Base-by-base conservation (phyloP, 768 basidiomycete species). In the Boletus edulis region DNA sequence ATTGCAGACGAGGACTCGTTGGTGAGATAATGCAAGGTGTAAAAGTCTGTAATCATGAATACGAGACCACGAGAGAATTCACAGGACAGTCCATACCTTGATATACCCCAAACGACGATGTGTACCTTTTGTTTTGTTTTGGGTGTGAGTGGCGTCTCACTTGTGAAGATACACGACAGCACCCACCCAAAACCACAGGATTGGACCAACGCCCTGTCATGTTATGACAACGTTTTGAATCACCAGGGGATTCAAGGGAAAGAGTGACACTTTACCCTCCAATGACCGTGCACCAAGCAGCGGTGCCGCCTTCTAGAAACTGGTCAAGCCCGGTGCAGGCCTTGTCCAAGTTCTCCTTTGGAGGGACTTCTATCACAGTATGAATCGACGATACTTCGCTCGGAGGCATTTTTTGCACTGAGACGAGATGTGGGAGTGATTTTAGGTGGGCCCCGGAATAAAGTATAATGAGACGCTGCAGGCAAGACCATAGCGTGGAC, bases 21-120 rank as follows among this genome's bases (percentile, higher is more conserved):
- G 2, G 64, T 61, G 17, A 78, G 66, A 55, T 75, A 75, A 31
- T 65, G 57, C 7, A 68, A 57, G n/a, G 70, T 70, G 45, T 76
- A 79, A 57, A 67, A 77, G 61, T 74, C 77, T 77, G 52, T 5
- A 34, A 11, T 15, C 12, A 18, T 53, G 38, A 54, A 22, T 24
- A 43, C n/a, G n/a, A n/a, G n/a, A n/a, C 37, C 22, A 32, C 22
- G 2, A 6, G 8, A 3, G 5, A n/a, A 44, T 13, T 44, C 5
- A 20, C 7, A n/a, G n/a, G n/a, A n/a, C n/a, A 4, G 8, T 15
- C n/a, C 20, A 6, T 32, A 68, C 74, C 73, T 69, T 78, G 73
- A 52, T 75, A 78, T 34, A 76, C 74, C 11, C 77, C 76, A 55
- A 72, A 78, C 4, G 72, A 67, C 22, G 67, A 24, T 9, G 62